A percentile compares a stretch with the other conserved stretches of the same genome.
Conservation (phyloP, 2,329 filamentous ascomycete species). For the Pseudocercospora fuligena region DNA sequence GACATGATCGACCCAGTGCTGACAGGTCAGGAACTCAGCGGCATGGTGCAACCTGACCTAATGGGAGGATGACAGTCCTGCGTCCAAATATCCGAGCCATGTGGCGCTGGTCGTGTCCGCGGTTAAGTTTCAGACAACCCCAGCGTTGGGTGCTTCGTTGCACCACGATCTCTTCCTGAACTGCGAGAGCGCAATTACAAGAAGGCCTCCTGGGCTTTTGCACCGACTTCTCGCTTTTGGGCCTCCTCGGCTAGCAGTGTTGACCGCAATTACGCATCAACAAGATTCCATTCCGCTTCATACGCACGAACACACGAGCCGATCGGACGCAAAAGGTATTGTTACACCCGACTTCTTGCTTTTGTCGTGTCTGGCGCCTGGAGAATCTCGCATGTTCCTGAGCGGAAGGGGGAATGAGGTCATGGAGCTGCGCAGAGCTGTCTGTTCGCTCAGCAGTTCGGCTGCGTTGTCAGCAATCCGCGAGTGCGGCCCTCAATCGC, state of each 20-base stretch:
- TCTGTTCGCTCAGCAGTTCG: background rate
- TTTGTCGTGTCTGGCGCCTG: background rate
- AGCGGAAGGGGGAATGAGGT: background rate
- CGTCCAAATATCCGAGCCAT: constrained; percentile 2
- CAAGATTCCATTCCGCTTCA: background rate
- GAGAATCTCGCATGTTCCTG: background rate
- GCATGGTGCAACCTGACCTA: background rate
- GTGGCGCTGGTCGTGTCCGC: background rate
- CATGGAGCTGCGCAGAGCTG: background rate
- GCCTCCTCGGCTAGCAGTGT: background rate
- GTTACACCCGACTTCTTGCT: constrained; percentile 1
- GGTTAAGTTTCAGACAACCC: background rate
- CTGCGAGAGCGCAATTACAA: background rate
- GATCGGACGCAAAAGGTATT: background rate
- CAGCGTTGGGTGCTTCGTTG: background rate
- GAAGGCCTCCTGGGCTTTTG: background rate
- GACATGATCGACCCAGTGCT: constrained; percentile 5
- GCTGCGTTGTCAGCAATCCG: constrained; percentile 1
- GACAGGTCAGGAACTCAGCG: constrained; percentile 1
- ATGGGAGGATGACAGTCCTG: background rate
- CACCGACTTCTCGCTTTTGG: background rate
- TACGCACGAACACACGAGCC: constrained; percentile 3
- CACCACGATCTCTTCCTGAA: background rate
- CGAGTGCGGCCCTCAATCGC: background rate
- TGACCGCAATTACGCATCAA: background rate